A percentile compares a stretch with the other conserved stretches of the same genome.
Conservation (phyloP, 192 early-diverging fungal genomes). For the Thamnidium elegans region DNA sequence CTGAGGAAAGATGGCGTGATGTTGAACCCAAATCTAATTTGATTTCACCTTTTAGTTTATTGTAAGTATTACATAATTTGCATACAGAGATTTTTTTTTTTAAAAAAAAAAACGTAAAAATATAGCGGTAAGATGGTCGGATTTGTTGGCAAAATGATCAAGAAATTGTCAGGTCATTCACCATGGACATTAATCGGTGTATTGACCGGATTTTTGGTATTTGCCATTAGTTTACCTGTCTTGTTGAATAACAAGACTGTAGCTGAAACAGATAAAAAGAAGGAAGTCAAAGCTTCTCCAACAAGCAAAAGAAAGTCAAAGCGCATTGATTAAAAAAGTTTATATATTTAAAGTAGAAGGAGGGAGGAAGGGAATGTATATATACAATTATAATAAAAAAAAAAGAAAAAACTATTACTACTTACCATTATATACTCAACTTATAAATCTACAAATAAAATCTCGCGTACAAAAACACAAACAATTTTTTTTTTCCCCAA, state of each 20-base stretch:
- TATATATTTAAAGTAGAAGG: not conserved
- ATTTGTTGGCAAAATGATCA: constrained; percentile 7
- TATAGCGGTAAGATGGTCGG: constrained; percentile 12
- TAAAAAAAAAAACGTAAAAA: too few relatives aligned
- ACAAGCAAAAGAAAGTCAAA: constrained; percentile 7
- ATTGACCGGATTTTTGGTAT: constrained; percentile 3
- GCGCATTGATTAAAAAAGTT: constrained; percentile 19
- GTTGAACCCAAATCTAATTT: constrained; percentile 10
- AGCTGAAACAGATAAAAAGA: not conserved
- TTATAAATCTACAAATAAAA: too few relatives aligned
- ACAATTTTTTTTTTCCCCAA: too few relatives aligned
- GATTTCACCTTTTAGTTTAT: constrained; percentile 24
- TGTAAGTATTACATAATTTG: constrained; percentile 10
- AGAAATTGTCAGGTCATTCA: constrained; percentile 12
- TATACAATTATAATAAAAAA: not conserved
- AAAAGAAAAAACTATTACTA: not conserved
- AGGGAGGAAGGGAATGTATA: not conserved
- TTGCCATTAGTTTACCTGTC: constrained; percentile 6
- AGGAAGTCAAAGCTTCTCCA: not conserved
- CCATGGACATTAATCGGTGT: constrained; percentile 17
- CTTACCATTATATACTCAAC: too few relatives aligned
- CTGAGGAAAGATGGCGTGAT: constrained; percentile 10
- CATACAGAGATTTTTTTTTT: not conserved
- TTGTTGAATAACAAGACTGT: not conserved
- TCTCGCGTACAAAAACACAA: too few relatives aligned